phyloP scores from a whole-genome alignment of 306 rosid species.

The Gastrolobium bilobum region DNA sequence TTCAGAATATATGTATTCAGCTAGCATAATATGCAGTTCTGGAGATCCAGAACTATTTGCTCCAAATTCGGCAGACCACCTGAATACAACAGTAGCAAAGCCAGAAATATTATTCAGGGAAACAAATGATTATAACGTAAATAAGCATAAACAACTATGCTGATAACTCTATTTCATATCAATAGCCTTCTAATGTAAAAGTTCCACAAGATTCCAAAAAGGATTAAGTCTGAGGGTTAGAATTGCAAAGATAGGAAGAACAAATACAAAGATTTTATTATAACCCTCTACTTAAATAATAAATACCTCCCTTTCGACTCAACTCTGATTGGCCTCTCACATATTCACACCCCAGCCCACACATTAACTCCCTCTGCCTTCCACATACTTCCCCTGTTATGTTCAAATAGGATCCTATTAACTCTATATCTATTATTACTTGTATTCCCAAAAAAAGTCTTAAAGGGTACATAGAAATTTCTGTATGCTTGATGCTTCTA shows the following conservation, averaged over 20 bases:
- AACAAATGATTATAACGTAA: slow-evolving; percentile 1
- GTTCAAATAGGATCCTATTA: neutral
- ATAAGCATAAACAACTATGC: slow-evolving; percentile 1
- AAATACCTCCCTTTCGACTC: neutral
- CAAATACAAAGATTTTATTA: neutral
- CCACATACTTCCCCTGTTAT: neutral
- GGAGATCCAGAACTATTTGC: slow-evolving; percentile 75
- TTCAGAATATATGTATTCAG: slow-evolving; percentile 88
- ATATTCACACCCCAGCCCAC: neutral
- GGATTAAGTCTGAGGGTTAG: neutral
- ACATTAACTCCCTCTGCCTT: slow-evolving; percentile 4
- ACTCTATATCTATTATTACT: neutral
- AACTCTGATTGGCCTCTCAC: neutral
- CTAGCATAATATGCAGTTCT: slow-evolving; percentile 87
- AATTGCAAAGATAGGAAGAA: neutral
- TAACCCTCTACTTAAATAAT: neutral
- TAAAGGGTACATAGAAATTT: neutral
- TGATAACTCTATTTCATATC: neutral
- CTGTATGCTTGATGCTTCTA: neutral
- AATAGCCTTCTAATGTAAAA: neutral
- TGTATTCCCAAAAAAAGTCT: neutral
- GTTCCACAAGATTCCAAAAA: slow-evolving; percentile 21
- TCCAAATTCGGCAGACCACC: slow-evolving; percentile 96
- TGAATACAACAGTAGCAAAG: slow-evolving; percentile 47
- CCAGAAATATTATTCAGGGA: slow-evolving; percentile 11